Conservation (phyloP, 208 protist genomes). For the Trichomonas tenax region DNA sequence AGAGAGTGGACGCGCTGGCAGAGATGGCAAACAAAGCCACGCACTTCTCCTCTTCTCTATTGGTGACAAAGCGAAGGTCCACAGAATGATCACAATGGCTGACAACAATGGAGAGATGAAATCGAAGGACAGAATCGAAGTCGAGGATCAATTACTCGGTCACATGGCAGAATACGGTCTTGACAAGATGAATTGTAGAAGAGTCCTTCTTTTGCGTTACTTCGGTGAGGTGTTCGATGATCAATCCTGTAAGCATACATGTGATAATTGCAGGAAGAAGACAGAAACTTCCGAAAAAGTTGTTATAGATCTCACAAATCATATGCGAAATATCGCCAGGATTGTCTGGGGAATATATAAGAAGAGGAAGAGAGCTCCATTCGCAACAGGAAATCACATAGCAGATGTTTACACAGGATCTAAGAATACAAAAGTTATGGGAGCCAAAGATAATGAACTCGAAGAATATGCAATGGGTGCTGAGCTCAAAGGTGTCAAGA, state of each 20-base stretch:
- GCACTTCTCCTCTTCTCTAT: slow-evolving; percentile 28
- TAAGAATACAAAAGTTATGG: neutral
- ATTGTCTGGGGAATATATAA: neutral
- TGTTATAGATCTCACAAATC: neutral
- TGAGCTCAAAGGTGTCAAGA: neutral
- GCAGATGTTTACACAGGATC: neutral
- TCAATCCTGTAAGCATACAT: neutral
- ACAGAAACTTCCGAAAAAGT: neutral
- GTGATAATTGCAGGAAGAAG: slow-evolving; percentile 11
- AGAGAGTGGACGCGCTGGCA: slow-evolving; percentile 45
- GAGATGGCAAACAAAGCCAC: slow-evolving; percentile 33
- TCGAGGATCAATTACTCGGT: neutral
- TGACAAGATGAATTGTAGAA: neutral
- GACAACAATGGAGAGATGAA: neutral
- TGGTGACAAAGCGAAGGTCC: neutral
- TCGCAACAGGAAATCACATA: neutral
- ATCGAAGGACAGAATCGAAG: neutral
- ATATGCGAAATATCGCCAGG: neutral
- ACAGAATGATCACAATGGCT: neutral
- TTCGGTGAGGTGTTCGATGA: neutral
- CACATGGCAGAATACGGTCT: neutral
- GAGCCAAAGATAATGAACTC: neutral
- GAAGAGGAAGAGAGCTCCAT: neutral
- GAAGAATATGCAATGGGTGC: neutral
- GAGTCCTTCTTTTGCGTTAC: neutral